A percentile compares a stretch with the other conserved stretches of the same genome.
These are phyloP conservation scores for Solanum sparsipilum DNA, from an alignment of 257 asterid genomes.

Conservation along the genomic window DNA sequence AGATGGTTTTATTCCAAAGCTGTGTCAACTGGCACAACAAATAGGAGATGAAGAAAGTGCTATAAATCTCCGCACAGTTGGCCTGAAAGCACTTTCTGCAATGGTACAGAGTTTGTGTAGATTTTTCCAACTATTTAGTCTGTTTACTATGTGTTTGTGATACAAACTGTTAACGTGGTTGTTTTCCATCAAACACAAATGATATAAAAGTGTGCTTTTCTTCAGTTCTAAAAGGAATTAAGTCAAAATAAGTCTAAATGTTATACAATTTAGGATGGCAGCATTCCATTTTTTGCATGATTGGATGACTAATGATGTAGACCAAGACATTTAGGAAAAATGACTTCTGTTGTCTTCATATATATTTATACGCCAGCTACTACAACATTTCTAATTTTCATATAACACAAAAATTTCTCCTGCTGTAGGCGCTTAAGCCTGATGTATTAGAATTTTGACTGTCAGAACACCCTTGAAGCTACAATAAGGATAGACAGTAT, in stretches of 20 bases:
- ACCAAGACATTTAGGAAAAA: not conserved
- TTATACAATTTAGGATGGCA: not conserved
- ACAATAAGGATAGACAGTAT: not conserved
- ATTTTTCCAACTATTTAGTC: not conserved
- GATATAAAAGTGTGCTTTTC: not conserved
- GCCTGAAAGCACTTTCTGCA: constrained; percentile 77
- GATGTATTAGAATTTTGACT: not conserved
- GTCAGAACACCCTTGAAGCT: not conserved
- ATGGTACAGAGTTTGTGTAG: constrained; percentile 39
- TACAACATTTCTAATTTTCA: not conserved
- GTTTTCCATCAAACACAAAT: not conserved
- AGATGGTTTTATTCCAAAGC: constrained; percentile 78
- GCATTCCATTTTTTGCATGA: not conserved
- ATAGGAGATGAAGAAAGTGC: constrained; percentile 70
- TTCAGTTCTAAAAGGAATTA: not conserved
- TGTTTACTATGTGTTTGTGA: not conserved
- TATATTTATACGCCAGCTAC: not conserved
- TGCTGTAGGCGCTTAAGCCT: not conserved
- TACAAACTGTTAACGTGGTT: not conserved
- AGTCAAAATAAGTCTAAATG: not conserved
- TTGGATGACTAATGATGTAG: not conserved
- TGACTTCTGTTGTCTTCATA: not conserved
- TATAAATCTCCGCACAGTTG: constrained; percentile 49
- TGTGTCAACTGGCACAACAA: constrained; percentile 91
- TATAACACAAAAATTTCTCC: not conserved